Base-by-base conservation (phyloP, 345 rosid species). In the Corchorus capsularis region DNA sequence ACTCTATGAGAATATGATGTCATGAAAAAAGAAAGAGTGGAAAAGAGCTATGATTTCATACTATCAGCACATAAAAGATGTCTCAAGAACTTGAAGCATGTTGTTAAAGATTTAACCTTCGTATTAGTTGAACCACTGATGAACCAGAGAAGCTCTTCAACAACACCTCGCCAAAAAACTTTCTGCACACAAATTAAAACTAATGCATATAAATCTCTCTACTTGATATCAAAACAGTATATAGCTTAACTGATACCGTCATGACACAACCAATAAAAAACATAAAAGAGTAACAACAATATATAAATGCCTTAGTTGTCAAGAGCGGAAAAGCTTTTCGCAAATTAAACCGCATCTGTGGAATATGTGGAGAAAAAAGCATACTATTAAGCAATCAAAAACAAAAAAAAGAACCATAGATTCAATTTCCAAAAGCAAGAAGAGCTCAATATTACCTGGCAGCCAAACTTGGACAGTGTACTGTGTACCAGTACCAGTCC, bases 111-210 rank as follows among this genome's bases (percentile, higher is more conserved):
- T 20, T 27, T 61, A 79, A 96, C 99, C 96, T 90, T 94, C 78
- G 97, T 94, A 84, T 77, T 90, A 73, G 97, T 92, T 75, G 99
- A 96, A 71, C 99, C 99, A 74, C 97, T 96, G 63, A 94, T 89
- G 86, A 92, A 94, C 99, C 99, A 96, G 14, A 96, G 82, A 81
- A 96, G 96, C 82, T 96, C 99, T 81, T 94, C 99, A 82, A 94
- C 93, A 84, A 94, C 97, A 67, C 97, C 99, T 63, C 97, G 88
- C 99, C 99, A 96, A 77, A 94, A 96, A 49, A 96, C 97, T 89
- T 85, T 96, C 98, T 96, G 70, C 70, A 80, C 75, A 86, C 17
- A 60, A 56, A 73, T 43, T 52, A 15, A 43, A 45, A 47, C 43
- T 32, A 61, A 61, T 6, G 14, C 56, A 73, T 45, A 27, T 74